These are phyloP conservation scores for Aspergillus uvarum DNA, from an alignment of 2,329 filamentous ascomycete genomes.

Conservation along the genomic window DNA sequence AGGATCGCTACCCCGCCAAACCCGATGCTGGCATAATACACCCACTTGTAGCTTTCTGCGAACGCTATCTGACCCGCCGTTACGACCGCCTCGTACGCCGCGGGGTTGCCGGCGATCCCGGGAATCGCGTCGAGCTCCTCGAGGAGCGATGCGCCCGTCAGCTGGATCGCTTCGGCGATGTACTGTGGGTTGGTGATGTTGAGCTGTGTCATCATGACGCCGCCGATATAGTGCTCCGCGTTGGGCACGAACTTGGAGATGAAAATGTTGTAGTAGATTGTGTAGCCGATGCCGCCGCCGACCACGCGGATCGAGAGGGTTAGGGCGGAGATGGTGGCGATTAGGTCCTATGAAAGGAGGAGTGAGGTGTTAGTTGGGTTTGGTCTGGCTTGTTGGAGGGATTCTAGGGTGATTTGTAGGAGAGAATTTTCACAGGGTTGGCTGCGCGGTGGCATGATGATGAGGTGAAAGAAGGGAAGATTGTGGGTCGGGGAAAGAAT, in stretches of 20 bases:
- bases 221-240: conserved; percentile 52
- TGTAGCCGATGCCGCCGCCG: conserved; percentile 65
- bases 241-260: conserved; percentile 48
- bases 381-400: neutral
- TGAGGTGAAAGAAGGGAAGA: neutral
- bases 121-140: conserved; percentile 51
- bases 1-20: conserved; percentile 60
- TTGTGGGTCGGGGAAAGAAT: neutral
- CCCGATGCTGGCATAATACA: conserved; percentile 63
- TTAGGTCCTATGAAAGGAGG: conserved; percentile 50
- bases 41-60: conserved; percentile 59
- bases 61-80: conserved; percentile 57
- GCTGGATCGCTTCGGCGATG: conserved; percentile 52
- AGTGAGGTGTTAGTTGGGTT: neutral
- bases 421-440: too few relatives aligned
- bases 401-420: too few relatives aligned
- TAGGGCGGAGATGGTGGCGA: conserved; percentile 67
- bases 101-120: conserved; percentile 54
- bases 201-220: conserved; percentile 49
- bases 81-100: conserved; percentile 54
- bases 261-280: conserved; percentile 56
- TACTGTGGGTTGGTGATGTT: conserved; percentile 51
- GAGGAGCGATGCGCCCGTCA: conserved; percentile 56
- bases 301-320: conserved; percentile 69
- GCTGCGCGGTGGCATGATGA: too few relatives aligned